Base-by-base conservation (phyloP, 1,284 basidiomycete species). In the Jaminaea rosea region DNA sequence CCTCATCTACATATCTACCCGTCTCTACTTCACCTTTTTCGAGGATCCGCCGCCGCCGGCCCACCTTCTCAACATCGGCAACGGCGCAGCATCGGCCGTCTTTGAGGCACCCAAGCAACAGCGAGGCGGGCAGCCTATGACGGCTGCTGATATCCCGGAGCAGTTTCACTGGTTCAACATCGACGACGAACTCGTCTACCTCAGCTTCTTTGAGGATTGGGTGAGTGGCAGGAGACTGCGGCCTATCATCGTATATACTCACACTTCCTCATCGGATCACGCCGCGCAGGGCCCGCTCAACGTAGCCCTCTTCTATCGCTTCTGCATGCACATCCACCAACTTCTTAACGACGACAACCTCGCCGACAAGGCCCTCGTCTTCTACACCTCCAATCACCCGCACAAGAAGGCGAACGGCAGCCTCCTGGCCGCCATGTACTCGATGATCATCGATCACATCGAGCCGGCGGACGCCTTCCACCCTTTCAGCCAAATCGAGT, bases 401-500 rank as follows among this genome's bases (percentile, higher is more conserved):
- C 81, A 84, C 58, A 79, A 81, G 58, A 98, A 97, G 75, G 89
- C 92, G 3, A 98, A 97, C 70, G 87, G 93, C 2, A 91, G 91
- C 0, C 77, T 97, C 31, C 77, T 98, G 21, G 87, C 92, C 77
- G 85, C 90, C 3, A 81, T 98, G 36, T 98, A 92, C 75, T 59
- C 67, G 19, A 86, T 97, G 82, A 90, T 97, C 59, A 89, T 97
- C 5, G 84, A 88, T 73, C 82, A 88, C 58, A 84, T 85, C 53
- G 81, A 85, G n/a, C 92, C 93, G 23, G 93, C 89, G 82, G 88
- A 94, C 75, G 90, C 90, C 2, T 92, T 94, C 73, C 83, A 88
- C 66, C 90, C 92, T 4, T 63, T 69, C 50, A 60, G 61, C 46
- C 41, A 48, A 42, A 72, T 92, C 41, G 88, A 93, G 75, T 87